Evolutionary conservation across 2,329 filamentous ascomycete genomes (phyloP).

Genomic region (Dactylellina cionopaga): DNA sequence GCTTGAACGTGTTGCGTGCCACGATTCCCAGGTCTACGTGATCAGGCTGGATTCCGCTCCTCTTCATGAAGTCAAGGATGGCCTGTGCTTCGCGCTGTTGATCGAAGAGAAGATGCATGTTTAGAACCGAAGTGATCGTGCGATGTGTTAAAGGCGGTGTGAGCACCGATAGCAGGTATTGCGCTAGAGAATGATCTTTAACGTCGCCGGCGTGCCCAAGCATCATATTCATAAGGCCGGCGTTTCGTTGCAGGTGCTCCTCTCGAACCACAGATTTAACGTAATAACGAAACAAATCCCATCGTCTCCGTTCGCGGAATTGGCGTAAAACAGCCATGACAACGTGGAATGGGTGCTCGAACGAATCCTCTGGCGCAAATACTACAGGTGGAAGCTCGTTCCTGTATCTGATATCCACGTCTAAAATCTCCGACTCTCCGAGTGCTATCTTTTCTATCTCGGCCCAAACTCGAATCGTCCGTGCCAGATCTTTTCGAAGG

Average conservation of each 20-base stretch:
- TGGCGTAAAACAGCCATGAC: conserved; percentile 20
- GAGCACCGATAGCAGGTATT: conserved; percentile 15
- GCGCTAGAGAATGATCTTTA: conserved; percentile 28
- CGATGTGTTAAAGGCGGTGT: conserved; percentile 21
- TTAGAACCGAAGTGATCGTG: conserved; percentile 36
- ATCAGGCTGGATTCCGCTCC: conserved; percentile 35
- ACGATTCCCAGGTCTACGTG: conserved; percentile 39
- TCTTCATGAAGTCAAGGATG: conserved; percentile 51
- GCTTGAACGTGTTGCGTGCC: conserved; percentile 29
- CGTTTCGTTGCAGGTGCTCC: conserved; percentile 11
- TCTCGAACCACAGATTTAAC: conserved; percentile 21
- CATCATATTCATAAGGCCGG: conserved; percentile 28
- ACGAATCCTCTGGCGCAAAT: conserved; percentile 12
- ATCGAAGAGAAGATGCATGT: conserved; percentile 36
- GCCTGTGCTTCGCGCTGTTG: conserved; percentile 41
- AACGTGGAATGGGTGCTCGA: conserved; percentile 20
- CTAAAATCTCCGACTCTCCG: conserved; percentile 12
- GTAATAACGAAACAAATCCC: conserved; percentile 23
- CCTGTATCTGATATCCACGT: not conserved
- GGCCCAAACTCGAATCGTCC: conserved; percentile 30
- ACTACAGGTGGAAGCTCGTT: conserved; percentile 12
- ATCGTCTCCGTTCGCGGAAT: conserved; percentile 21
- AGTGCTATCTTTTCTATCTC: conserved; percentile 7
- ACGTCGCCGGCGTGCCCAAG: conserved; percentile 38
- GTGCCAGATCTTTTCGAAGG: conserved; percentile 21